These are phyloP conservation scores for Cladosporium sp. DNA, from an alignment of 2,329 filamentous ascomycete species.

Conservation along the genomic window DNA sequence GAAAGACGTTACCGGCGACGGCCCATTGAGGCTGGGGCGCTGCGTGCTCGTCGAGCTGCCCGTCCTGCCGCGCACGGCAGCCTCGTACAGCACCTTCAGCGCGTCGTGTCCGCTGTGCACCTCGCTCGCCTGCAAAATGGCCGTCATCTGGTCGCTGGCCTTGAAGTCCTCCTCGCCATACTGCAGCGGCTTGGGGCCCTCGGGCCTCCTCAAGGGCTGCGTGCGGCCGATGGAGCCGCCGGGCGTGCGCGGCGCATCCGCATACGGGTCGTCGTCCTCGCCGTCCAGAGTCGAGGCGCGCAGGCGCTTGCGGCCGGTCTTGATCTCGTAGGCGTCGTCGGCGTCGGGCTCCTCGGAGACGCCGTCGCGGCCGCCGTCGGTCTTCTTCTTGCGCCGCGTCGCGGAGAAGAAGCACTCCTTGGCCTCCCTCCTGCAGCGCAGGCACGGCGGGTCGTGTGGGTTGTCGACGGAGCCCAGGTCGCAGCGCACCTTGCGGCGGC, in stretches of 20 bases:
- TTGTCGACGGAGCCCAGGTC: conserved; percentile 74
- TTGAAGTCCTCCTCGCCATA: conserved; percentile 50
- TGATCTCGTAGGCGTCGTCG: conserved; percentile 57
- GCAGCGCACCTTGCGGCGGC: conserved; percentile 52
- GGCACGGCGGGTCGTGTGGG: conserved; percentile 87
- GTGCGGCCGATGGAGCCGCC: conserved; percentile 60
- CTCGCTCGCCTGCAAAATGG: conserved; percentile 55
- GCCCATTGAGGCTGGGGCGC: conserved; percentile 21
- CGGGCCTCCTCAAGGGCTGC: conserved; percentile 61
- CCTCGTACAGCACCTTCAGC: conserved; percentile 83
- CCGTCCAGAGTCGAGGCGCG: conserved; percentile 33
- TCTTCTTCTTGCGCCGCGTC: conserved; percentile 85
- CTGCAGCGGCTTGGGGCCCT: conserved; percentile 27
- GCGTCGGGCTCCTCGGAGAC: conserved; percentile 37
- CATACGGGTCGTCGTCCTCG: conserved; percentile 42
- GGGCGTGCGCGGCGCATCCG: conserved; percentile 57
- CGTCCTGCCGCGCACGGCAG: conserved; percentile 51
- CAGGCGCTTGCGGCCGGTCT: conserved; percentile 66
- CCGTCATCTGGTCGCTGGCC: conserved; percentile 54
- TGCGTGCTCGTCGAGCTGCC: conserved; percentile 35
- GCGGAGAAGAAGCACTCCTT: conserved; percentile 97
- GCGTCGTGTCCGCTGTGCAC: conserved; percentile 92
- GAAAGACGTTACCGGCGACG: conserved; percentile 6
- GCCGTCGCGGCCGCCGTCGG: conserved; percentile 38
- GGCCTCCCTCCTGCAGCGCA: conserved; percentile 86